Evolutionary conservation across 176 grass and related monocot species (phyloP).

Genomic region (Zizania latifolia): DNA sequence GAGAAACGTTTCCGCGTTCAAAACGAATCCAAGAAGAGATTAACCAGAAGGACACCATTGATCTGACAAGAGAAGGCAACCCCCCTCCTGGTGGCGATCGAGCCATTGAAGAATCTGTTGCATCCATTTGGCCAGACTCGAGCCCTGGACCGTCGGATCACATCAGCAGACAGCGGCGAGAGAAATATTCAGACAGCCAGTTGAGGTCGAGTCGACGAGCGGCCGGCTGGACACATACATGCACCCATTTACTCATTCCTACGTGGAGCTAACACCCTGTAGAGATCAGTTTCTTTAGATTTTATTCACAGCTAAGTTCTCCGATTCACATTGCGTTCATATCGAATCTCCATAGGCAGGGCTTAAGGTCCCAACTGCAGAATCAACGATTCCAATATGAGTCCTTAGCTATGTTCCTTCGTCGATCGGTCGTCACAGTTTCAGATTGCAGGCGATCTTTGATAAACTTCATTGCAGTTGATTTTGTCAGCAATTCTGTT

Average conservation of each 20-base stretch:
- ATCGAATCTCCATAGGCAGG: slow-evolving; percentile 1
- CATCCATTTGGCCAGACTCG: background rate
- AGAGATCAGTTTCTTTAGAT: background rate
- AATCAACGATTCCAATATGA: background rate
- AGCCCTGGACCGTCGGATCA: background rate
- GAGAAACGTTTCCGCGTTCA: too few species aligned
- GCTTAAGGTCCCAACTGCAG: background rate
- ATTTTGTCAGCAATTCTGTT: too few species aligned
- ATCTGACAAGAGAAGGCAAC: too few species aligned
- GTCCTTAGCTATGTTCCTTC: background rate
- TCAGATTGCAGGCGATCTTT: background rate
- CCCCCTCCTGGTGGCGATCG: too few species aligned
- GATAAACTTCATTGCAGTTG: background rate
- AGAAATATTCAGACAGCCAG: slow-evolving; percentile 22
- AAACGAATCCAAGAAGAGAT: too few species aligned
- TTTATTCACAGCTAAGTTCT: background rate
- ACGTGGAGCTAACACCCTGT: background rate
- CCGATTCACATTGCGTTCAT: background rate
- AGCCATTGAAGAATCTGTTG: slow-evolving; percentile 20
- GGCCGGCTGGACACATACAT: background rate
- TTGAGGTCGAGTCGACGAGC: too few species aligned
- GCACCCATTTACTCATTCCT: slow-evolving; percentile 26
- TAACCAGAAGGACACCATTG: too few species aligned
- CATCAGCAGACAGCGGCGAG: background rate
- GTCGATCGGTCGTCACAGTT: background rate